Evolutionary conservation across 306 rosid species (phyloP).

Genomic region (Morella rubra): DNA sequence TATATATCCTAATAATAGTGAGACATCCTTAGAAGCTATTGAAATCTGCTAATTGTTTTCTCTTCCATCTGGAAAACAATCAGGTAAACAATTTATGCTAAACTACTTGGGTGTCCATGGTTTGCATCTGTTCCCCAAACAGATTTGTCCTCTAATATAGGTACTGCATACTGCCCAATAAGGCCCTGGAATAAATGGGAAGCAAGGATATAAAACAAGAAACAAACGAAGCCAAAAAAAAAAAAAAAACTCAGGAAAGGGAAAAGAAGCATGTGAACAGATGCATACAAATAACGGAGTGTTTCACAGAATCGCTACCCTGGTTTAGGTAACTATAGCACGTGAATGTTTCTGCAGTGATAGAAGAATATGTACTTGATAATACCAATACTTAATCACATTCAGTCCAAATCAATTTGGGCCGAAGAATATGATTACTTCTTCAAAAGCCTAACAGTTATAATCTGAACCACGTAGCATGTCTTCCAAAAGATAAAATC

Average conservation of each 20-base stretch:
- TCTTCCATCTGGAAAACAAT: background rate
- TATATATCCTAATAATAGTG: constrained; percentile 69
- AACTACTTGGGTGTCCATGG: constrained; percentile 91
- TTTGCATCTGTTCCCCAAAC: constrained; percentile 98
- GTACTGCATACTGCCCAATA: constrained; percentile 95
- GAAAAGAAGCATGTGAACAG: background rate
- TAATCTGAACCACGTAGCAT: too few species aligned
- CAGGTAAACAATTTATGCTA: background rate
- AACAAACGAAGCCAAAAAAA: constrained; percentile 2
- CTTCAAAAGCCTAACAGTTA: too few species aligned
- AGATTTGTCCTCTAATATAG: constrained; percentile 91
- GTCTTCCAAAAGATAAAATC: too few species aligned
- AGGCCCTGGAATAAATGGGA: constrained; percentile 57
- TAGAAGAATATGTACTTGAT: too few species aligned
- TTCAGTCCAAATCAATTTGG: too few species aligned
- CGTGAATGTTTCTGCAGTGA: too few species aligned
- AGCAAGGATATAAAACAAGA: constrained; percentile 1
- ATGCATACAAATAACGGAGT: background rate
- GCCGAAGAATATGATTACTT: too few species aligned
- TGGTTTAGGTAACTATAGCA: background rate
- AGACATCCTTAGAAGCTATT: constrained; percentile 1
- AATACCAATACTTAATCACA: too few species aligned
- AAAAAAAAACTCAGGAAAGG: background rate
- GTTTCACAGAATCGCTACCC: background rate
- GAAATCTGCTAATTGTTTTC: background rate